Conservation (phyloP, 2,329 filamentous ascomycete genomes). For the Hyphodiscus sp. region DNA sequence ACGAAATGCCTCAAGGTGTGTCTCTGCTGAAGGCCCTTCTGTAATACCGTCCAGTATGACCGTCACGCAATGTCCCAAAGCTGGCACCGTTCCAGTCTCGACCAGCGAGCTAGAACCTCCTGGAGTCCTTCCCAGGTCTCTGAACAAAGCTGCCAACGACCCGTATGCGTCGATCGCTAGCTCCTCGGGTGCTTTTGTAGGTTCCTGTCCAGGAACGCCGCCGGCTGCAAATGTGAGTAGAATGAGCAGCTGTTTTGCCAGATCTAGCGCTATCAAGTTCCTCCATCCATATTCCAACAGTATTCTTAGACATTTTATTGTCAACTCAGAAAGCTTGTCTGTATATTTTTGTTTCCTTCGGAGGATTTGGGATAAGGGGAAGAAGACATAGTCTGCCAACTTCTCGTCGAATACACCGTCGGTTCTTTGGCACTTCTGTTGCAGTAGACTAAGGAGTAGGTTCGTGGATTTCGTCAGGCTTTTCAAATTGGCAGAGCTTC, state of each 20-base stretch:
- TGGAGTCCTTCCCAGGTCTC: constrained; percentile 46
- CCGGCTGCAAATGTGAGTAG: constrained; percentile 77
- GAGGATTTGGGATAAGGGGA: constrained; percentile 83
- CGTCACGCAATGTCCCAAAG: constrained; percentile 76
- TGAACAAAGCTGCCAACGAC: constrained; percentile 62
- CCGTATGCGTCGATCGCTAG: constrained; percentile 64
- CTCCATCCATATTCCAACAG: constrained; percentile 78
- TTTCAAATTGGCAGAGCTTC: constrained; percentile 36
- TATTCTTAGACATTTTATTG: constrained; percentile 66
- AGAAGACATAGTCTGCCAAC: constrained; percentile 90
- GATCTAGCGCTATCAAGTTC: constrained; percentile 57
- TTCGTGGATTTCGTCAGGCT: constrained; percentile 41
- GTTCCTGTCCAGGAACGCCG: constrained; percentile 54
- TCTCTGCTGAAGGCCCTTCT: constrained; percentile 55
- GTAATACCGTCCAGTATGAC: constrained; percentile 69
- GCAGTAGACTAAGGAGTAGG: constrained; percentile 41
- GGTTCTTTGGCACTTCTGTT: constrained; percentile 34
- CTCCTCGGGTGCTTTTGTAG: constrained; percentile 59
- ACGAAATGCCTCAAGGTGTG: constrained; percentile 64
- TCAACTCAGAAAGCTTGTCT: constrained; percentile 65
- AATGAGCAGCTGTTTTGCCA: constrained; percentile 80
- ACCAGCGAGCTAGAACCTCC: constrained; percentile 44
- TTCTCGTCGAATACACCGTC: constrained; percentile 64
- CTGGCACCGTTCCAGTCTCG: constrained; percentile 59
- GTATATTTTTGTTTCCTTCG: constrained; percentile 68